phyloP scores from a whole-genome alignment of 257 asterid genomes.

The Avicennia marina region DNA sequence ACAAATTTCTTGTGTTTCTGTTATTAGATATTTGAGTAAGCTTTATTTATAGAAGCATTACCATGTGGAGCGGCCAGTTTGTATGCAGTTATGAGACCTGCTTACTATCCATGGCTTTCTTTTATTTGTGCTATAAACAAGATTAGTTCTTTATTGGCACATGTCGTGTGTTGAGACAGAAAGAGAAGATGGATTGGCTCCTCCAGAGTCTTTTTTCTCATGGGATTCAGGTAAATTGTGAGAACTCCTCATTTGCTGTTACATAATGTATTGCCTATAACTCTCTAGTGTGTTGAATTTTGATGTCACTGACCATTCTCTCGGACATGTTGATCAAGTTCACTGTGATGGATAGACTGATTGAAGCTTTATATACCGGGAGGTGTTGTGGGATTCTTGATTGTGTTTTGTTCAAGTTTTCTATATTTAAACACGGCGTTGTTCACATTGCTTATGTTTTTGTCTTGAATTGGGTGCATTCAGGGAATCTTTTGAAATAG shows the following conservation, averaged over 20 bases:
- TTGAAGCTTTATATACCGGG: neutral
- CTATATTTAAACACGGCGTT: neutral
- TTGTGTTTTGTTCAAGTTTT: neutral
- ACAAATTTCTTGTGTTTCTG: constrained; percentile 4
- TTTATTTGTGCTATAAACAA: no score
- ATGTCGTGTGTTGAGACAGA: neutral
- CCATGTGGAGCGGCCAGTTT: no score
- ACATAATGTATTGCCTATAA: neutral
- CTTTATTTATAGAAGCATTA: neutral
- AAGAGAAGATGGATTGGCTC: constrained; percentile 4
- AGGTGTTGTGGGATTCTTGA: neutral
- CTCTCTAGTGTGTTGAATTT: neutral
- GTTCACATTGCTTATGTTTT: neutral
- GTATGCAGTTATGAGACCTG: no score
- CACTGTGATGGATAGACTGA: neutral
- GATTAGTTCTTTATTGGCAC: no score
- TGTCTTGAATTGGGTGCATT: no score
- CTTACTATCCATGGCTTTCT: no score
- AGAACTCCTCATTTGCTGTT: neutral
- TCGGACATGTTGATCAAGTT: neutral
- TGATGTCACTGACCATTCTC: neutral
- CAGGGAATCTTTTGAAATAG: no score
- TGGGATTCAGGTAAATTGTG: constrained; percentile 14
- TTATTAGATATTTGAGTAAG: neutral
- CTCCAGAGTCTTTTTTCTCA: neutral